phyloP scores from a whole-genome alignment of 2,329 filamentous ascomycete genomes.

The Claviceps capensis region DNA sequence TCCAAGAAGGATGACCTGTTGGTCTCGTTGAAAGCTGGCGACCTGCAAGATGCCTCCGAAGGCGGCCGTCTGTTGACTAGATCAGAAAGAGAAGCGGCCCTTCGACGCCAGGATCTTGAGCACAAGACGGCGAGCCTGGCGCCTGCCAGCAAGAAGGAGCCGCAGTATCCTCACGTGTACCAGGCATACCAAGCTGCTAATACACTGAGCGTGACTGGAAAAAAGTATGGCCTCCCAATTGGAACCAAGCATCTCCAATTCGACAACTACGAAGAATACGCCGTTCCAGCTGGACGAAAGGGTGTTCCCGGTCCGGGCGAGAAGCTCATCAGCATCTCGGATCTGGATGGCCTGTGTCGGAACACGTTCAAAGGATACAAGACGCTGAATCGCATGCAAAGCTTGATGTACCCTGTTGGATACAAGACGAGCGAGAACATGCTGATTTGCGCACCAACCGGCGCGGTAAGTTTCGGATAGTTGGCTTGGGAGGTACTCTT shows the following conservation, averaged over 20 bases:
- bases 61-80: constrained; percentile 51
- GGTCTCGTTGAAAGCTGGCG: constrained; percentile 25
- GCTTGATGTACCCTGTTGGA: constrained; percentile 84
- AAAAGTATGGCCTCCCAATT: constrained; percentile 67
- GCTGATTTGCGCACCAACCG: constrained; percentile 94
- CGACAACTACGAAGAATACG: constrained; percentile 79
- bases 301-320: constrained; percentile 60
- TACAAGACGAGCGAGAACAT: constrained; percentile 97
- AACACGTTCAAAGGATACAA: constrained; percentile 94
- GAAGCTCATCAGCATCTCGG: constrained; percentile 63
- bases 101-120: constrained; percentile 62
- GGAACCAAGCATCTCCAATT: constrained; percentile 59
- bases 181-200: constrained; percentile 74
- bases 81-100: constrained; percentile 63
- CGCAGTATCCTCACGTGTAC: constrained; percentile 89
- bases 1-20: constrained; percentile 58
- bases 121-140: constrained; percentile 69
- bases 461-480: constrained; percentile 46
- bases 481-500: not conserved
- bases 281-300: constrained; percentile 68
- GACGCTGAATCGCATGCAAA: constrained; percentile 93
- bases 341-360: constrained; percentile 78
- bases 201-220: constrained; percentile 63
- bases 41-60: constrained; percentile 17
- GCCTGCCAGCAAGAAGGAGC: constrained; percentile 56